Evolutionary conservation across 2,329 filamentous ascomycete genomes (phyloP).

Genomic region (Neophaeococcomyces mojaviensis): DNA sequence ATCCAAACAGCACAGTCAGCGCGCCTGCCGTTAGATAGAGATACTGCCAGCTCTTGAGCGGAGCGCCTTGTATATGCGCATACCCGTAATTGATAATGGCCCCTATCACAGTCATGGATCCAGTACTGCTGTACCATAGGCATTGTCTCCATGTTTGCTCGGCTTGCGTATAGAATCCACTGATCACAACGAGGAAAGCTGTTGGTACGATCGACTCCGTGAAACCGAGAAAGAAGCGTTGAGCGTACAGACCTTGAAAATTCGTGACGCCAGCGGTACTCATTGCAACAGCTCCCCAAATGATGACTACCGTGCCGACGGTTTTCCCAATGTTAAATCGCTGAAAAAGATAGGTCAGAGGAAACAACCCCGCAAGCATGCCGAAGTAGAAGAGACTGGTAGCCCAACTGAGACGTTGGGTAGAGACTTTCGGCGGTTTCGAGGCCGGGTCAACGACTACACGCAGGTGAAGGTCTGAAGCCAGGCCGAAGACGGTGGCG

Average conservation of each 20-base stretch:
- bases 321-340: constrained; percentile 58
- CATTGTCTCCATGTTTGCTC: constrained; percentile 59
- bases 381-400: constrained; percentile 61
- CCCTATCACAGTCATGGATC: constrained; percentile 55
- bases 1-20: constrained; percentile 57
- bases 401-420: constrained; percentile 64
- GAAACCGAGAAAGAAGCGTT: constrained; percentile 58
- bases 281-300: constrained; percentile 63
- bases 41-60: constrained; percentile 59
- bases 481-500: constrained; percentile 70
- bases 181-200: constrained; percentile 58
- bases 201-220: constrained; percentile 60
- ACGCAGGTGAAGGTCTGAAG: constrained; percentile 55
- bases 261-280: constrained; percentile 59
- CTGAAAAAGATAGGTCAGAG: constrained; percentile 64
- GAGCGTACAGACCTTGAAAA: constrained; percentile 56
- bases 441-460: constrained; percentile 42
- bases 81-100: constrained; percentile 61
- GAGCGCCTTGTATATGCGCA: constrained; percentile 51
- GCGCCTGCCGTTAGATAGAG: constrained; percentile 60
- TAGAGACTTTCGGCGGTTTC: constrained; percentile 52
- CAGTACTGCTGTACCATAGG: constrained; percentile 57
- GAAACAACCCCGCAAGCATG: constrained; percentile 66
- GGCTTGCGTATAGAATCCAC: constrained; percentile 56
- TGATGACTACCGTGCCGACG: constrained; percentile 54